Percentiles rank a stretch among this genome's conserved stretches.
These are phyloP conservation scores for Ophiostoma quercus DNA, from an alignment of 2,329 filamentous ascomycete genomes.

Conservation along the genomic window DNA sequence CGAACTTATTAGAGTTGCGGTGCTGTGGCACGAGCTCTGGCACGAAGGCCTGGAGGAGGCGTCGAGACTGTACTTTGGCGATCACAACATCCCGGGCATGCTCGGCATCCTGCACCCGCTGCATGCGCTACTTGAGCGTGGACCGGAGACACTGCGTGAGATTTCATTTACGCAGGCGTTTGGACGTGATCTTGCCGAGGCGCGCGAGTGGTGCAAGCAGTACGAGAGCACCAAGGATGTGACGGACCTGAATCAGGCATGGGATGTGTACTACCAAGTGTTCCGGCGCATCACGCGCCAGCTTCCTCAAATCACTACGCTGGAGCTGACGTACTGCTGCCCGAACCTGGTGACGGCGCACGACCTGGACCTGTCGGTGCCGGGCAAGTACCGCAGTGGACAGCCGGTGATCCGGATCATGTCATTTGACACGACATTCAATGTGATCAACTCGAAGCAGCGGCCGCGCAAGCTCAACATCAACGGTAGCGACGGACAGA, in stretches of 20 bases:
- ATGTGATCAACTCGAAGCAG: constrained; percentile 95
- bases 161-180: constrained; percentile 98
- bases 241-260: constrained; percentile 93
- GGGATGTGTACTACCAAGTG: constrained; percentile 98
- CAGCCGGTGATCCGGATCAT: constrained; percentile 75
- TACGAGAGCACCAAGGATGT: constrained; percentile 85
- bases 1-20: constrained; percentile 93
- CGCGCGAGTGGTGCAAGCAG: constrained; percentile 90
- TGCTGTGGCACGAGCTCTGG: constrained; percentile 98
- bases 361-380: constrained; percentile 88
- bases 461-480: constrained; percentile 83
- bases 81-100: constrained; percentile 97
- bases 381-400: constrained; percentile 82
- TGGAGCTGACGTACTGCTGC: constrained; percentile 95
- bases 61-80: constrained; percentile 91
- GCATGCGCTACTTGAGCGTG: constrained; percentile 84
- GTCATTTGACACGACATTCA: constrained; percentile 84
- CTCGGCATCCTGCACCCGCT: constrained; percentile 83
- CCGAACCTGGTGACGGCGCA: constrained; percentile 82
- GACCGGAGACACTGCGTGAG: constrained; percentile 87
- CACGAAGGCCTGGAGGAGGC: constrained; percentile 97
- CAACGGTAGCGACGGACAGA: constrained; percentile 79
- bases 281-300: constrained; percentile 94
- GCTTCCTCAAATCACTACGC: constrained; percentile 81
- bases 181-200: constrained; percentile 88